phyloP scores from a whole-genome alignment of 2,329 filamentous ascomycete species.

The Penicillium sclerotiorum region DNA sequence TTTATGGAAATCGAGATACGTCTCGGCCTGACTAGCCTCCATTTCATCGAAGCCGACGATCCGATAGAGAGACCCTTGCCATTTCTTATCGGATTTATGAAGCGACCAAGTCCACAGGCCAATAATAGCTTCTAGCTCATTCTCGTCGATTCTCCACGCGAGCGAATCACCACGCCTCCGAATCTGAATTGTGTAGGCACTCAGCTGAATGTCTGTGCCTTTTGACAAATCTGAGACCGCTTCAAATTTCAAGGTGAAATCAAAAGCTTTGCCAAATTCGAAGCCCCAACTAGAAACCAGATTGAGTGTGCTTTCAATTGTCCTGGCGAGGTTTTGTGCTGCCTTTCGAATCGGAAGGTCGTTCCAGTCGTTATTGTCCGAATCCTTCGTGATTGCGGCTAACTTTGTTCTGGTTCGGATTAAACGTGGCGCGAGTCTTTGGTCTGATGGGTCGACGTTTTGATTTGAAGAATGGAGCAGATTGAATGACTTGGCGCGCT shows the following conservation, averaged over 20 bases:
- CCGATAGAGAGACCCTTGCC: conserved; percentile 20
- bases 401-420: conserved; percentile 27
- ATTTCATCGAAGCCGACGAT: conserved; percentile 24
- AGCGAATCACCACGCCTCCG: conserved; percentile 24
- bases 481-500: conserved; percentile 26
- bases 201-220: no score
- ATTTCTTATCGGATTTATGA: conserved; percentile 21
- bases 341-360: conserved; percentile 30
- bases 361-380: conserved; percentile 23
- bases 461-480: conserved; percentile 9
- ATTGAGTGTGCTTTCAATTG: conserved; percentile 34
- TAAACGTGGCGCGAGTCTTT: conserved; percentile 8
- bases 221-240: no score
- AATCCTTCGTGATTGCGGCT: conserved; percentile 23
- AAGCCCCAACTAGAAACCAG: conserved; percentile 28
- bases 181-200: conserved; percentile 20
- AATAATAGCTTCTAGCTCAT: conserved; percentile 35
- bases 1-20: conserved; percentile 33
- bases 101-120: conserved; percentile 39
- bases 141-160: conserved; percentile 27
- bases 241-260: conserved; percentile 24
- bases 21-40: conserved; percentile 24
- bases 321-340: conserved; percentile 23
- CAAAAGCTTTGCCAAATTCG: not conserved
- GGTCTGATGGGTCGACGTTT: not conserved